phyloP scores from a whole-genome alignment of 2,329 filamentous ascomycete genomes.

The Daldinia sp. region DNA sequence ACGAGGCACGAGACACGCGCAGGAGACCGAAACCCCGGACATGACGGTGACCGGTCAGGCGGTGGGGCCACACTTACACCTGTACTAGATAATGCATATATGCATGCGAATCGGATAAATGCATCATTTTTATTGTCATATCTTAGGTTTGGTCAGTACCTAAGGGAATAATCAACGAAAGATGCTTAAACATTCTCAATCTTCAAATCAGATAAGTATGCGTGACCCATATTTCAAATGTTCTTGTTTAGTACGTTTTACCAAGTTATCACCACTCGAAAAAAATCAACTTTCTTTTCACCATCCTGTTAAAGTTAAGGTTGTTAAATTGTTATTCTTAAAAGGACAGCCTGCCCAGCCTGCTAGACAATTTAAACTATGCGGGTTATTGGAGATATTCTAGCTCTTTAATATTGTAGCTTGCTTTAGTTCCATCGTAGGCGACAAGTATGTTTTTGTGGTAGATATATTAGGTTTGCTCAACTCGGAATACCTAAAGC shows the following conservation, averaged over 20 bases:
- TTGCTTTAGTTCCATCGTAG: not conserved
- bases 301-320: not conserved
- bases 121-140: not conserved
- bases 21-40: not conserved
- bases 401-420: not conserved
- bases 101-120: not conserved
- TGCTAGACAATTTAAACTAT: not conserved
- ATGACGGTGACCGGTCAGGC: conserved; percentile 9
- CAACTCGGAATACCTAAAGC: not conserved
- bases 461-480: not conserved
- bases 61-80: not conserved
- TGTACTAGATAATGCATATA: not conserved
- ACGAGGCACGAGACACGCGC: conserved; percentile 4
- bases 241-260: too few species aligned
- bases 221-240: too few species aligned
- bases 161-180: too few species aligned
- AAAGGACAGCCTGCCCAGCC: not conserved
- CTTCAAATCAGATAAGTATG: too few species aligned
- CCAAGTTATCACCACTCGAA: too few species aligned
- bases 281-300: too few species aligned
- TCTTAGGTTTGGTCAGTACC: not conserved
- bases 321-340: not conserved
- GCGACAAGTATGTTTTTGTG: not conserved
- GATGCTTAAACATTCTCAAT: too few species aligned
- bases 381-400: not conserved